Percentiles rank a stretch among this genome's conserved stretches.
Evolutionary conservation across 1,139 yeast species (phyloP).

Genomic region (Geotrichum klebahnii): DNA sequence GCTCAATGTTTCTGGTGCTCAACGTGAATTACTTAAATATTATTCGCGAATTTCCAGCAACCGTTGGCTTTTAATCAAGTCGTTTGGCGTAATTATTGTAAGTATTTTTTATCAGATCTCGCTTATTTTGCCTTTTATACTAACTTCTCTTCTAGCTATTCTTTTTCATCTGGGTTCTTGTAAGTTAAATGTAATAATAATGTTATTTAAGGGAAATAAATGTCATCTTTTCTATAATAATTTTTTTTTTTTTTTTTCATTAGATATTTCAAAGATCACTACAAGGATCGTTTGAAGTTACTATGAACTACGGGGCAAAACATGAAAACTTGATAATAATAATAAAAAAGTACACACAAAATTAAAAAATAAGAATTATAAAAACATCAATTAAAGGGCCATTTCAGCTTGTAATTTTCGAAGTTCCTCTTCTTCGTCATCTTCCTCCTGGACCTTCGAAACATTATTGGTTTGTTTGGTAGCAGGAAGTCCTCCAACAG

Average conservation of each 20-base stretch:
- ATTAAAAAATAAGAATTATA: constrained; percentile 11
- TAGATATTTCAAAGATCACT: not conserved
- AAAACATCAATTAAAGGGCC: constrained; percentile 64
- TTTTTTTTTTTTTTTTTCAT: too few relatives aligned
- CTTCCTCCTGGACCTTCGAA: constrained; percentile 52
- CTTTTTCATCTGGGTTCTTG: constrained; percentile 35
- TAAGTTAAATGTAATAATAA: constrained; percentile 26
- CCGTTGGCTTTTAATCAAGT: constrained; percentile 85
- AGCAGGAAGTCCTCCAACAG: constrained; percentile 41
- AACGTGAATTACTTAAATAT: constrained; percentile 84
- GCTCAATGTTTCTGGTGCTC: constrained; percentile 87
- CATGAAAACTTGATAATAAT: not conserved
- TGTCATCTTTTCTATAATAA: too few relatives aligned
- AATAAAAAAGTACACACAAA: constrained; percentile 1
- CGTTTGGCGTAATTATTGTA: constrained; percentile 74
- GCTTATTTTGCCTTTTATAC: too few relatives aligned
- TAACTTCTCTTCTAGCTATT: constrained; percentile 23
- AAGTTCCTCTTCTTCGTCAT: constrained; percentile 88
- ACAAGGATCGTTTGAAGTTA: not conserved
- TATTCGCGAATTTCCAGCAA: constrained; percentile 84
- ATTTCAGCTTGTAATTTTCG: constrained; percentile 88
- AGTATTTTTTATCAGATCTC: constrained; percentile 18
- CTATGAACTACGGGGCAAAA: not conserved
- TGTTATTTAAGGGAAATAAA: too few relatives aligned
- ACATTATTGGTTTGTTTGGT: constrained; percentile 15